Conservation (phyloP, 2,329 filamentous ascomycete genomes). For the Aureobasidium sp. region DNA sequence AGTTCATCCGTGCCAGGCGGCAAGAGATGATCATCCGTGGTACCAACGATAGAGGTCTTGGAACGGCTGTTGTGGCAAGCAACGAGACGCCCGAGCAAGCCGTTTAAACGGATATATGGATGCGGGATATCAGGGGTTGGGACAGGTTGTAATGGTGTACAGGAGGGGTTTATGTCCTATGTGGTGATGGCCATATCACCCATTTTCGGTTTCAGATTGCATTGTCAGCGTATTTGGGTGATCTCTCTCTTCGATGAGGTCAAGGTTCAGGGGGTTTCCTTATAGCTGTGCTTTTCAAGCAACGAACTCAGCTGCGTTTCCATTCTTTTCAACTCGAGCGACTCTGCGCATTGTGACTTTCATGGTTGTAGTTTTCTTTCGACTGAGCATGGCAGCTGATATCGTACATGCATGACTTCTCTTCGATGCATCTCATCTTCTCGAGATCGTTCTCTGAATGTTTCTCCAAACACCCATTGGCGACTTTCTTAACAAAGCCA, state of each 20-base stretch:
- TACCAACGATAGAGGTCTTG: conserved; percentile 80
- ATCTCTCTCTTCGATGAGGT: not conserved
- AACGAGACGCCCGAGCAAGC: conserved; percentile 67
- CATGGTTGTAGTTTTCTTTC: too few species aligned
- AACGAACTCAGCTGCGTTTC: not conserved
- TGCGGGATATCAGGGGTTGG: not conserved
- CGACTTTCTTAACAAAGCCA: conserved; percentile 3
- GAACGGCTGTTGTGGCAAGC: conserved; percentile 76
- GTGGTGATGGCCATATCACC: conserved; percentile 9
- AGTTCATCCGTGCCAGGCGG: conserved; percentile 77
- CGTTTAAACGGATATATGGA: conserved; percentile 26
- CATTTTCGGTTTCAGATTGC: conserved; percentile 12
- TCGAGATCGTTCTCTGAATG: not conserved
- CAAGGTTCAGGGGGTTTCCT: not conserved
- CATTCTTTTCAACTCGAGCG: not conserved
- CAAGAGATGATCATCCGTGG: conserved; percentile 91
- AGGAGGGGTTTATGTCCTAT: conserved; percentile 3
- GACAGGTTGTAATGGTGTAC: not conserved
- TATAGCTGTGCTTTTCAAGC: not conserved
- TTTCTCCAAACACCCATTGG: conserved; percentile 2
- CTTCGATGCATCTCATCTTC: not conserved
- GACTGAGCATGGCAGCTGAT: not conserved
- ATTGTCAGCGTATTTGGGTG: conserved; percentile 7
- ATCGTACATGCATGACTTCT: not conserved
- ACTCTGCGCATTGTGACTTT: not conserved